phyloP scores from a whole-genome alignment of 305 asterid genomes.

The Stenogyne calaminthoides region DNA sequence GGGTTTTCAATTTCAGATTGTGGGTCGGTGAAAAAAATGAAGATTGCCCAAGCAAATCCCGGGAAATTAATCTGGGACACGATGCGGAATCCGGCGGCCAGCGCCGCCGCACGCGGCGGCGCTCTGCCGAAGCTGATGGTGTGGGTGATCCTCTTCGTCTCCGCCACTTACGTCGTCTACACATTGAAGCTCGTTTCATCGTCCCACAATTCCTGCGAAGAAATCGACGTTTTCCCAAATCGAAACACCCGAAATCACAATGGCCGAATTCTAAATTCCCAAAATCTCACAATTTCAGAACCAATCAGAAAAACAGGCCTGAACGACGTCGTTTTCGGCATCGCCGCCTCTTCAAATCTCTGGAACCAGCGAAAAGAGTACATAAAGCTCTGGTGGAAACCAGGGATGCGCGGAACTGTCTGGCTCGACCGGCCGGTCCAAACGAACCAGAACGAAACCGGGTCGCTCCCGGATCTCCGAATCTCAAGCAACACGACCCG shows the following conservation, averaged over 20 bases:
- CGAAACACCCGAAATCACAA: constrained; percentile 15
- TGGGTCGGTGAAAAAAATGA: constrained; percentile 40
- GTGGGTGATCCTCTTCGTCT: constrained; percentile 64
- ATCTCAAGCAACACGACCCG: constrained; percentile 76
- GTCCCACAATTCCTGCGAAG: constrained; percentile 41
- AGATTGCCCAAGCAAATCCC: constrained; percentile 51
- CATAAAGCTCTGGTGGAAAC: constrained; percentile 87
- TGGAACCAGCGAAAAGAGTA: constrained; percentile 80
- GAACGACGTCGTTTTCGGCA: constrained; percentile 81
- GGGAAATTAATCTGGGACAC: constrained; percentile 76
- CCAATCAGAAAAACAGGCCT: constrained; percentile 55
- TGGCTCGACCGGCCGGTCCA: constrained; percentile 75
- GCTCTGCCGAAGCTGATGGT: constrained; percentile 61
- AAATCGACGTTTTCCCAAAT: constrained; percentile 37
- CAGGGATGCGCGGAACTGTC: constrained; percentile 83
- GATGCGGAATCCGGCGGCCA: constrained; percentile 43
- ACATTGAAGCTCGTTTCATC: constrained; percentile 66
- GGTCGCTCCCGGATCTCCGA: constrained; percentile 57
- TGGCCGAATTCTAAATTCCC: constrained; percentile 16
- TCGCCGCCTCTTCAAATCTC: constrained; percentile 83
- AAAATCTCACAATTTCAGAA: constrained; percentile 24
- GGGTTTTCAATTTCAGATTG: background rate
- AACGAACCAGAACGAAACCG: constrained; percentile 38
- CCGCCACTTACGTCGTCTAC: constrained; percentile 68
- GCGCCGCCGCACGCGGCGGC: constrained; percentile 41